Evolutionary conservation across 2,329 filamentous ascomycete species (phyloP).

Genomic region (Pseudogymnoascus sp.): DNA sequence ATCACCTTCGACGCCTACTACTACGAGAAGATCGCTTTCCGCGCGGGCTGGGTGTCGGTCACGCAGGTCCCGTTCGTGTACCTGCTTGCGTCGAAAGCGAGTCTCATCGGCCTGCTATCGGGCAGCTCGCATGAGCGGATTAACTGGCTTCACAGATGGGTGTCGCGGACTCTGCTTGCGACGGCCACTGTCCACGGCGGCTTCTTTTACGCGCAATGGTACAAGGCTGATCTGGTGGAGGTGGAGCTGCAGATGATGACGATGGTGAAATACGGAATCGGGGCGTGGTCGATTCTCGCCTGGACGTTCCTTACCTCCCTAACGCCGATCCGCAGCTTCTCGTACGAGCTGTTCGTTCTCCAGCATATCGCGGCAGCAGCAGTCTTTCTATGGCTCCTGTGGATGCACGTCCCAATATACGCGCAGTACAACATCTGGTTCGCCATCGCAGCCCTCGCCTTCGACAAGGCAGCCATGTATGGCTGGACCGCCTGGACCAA

Average conservation of each 20-base stretch:
- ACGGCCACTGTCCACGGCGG: slow-evolving; percentile 62
- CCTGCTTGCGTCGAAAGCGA: slow-evolving; percentile 51
- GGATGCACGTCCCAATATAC: slow-evolving; percentile 51
- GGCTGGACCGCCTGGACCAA: slow-evolving; percentile 41
- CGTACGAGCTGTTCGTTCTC: slow-evolving; percentile 61
- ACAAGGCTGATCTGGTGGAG: slow-evolving; percentile 47
- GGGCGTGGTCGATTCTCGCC: slow-evolving; percentile 55
- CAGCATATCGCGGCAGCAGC: slow-evolving; percentile 58
- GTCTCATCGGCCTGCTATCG: slow-evolving; percentile 48
- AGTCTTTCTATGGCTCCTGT: slow-evolving; percentile 54
- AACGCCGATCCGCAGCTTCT: slow-evolving; percentile 54
- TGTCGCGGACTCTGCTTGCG: slow-evolving; percentile 58
- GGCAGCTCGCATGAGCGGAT: slow-evolving; percentile 60
- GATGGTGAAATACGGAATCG: slow-evolving; percentile 58
- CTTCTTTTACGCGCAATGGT: slow-evolving; percentile 60
- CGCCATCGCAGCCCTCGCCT: slow-evolving; percentile 50
- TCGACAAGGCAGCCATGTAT: slow-evolving; percentile 34
- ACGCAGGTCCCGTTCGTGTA: slow-evolving; percentile 58
- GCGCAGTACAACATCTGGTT: slow-evolving; percentile 59
- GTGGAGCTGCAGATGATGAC: slow-evolving; percentile 52
- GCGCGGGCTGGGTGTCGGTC: slow-evolving; percentile 58
- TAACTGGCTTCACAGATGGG: slow-evolving; percentile 69
- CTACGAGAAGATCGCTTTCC: slow-evolving; percentile 58
- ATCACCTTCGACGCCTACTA: slow-evolving; percentile 45
- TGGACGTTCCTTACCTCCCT: slow-evolving; percentile 59